Evolutionary conservation across 129 eudicot species (phyloP), one percentile per base, ranked within the genome.

Genomic region (Lactuca saligna): DNA sequence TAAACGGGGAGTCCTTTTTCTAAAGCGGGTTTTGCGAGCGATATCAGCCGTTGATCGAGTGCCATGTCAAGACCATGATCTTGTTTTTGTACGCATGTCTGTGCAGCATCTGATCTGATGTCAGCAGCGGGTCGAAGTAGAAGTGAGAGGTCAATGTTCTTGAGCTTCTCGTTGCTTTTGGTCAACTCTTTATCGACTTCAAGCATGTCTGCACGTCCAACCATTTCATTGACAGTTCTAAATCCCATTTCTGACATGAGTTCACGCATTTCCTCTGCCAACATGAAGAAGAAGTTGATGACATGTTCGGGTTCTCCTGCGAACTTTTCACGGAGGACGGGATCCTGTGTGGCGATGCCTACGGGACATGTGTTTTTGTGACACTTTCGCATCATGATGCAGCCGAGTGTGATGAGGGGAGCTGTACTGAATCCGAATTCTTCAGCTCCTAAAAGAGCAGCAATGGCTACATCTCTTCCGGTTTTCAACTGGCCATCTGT

Each of bases 361-460:
- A 89, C 99, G 0, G 99, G 99, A 41, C 99, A 94, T 2, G 99
- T 94, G 83, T 94, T 94, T 57, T 94, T 94, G 60, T 94, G 99
- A 63, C 99, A 94, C 66, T 94, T 94, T 31, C 99, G 69, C 97
- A 94, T 94, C 99, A 94, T 94, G 72, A 94, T 89, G 85, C 99
- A 94, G 11, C 99, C 99, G 0, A 94, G 93, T 0, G 99, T 94
- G 15, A 94, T 94, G 39, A 94, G 89, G 8, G 99, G 99, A 49
- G 99, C 99, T 1, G 99, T 94, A 71, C 97, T 89, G 78, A 94
- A 94, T 61, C 99, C 99, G 50, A 89, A 94, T 73, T 94, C 99
- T 66, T 94, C 99, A 0, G 99, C 99, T 3, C 99, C 99, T 17
- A 94, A 95, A 56, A 94, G 96, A 4, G 97, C 99, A 17, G 99